These are phyloP conservation scores for Chrysopogon serrulatus DNA, from an alignment of 176 grass and related monocot genomes.

Conservation along the genomic window DNA sequence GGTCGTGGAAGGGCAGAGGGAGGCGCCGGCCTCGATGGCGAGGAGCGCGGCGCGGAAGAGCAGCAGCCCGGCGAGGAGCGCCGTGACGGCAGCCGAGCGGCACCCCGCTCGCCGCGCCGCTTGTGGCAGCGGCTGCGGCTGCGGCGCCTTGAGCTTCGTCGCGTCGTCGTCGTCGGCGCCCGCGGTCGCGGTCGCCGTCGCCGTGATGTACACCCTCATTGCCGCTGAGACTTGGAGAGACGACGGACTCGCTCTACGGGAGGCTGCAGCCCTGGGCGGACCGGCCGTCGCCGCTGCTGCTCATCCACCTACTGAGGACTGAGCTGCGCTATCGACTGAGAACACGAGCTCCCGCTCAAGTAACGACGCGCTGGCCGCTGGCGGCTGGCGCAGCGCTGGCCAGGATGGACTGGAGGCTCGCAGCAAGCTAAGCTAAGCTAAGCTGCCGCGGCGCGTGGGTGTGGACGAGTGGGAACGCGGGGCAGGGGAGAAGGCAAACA, in stretches of 20 bases:
- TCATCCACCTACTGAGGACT: neutral
- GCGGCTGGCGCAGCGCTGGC: too few species aligned
- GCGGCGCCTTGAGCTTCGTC: slow-evolving; percentile 29
- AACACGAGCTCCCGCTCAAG: neutral
- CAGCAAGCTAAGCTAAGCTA: too few species aligned
- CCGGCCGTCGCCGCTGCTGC: neutral
- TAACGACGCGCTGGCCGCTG: neutral
- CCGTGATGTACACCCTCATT: slow-evolving; percentile 65
- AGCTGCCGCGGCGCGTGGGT: neutral
- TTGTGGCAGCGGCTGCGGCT: neutral
- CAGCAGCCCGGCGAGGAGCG: slow-evolving; percentile 67
- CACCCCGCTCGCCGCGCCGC: slow-evolving; percentile 35
- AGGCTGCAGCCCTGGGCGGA: neutral
- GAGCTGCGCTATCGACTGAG: neutral
- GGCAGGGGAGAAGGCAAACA: neutral
- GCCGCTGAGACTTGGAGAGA: neutral
- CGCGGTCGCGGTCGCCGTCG: neutral
- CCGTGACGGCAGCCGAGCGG: slow-evolving; percentile 48
- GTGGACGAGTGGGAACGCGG: neutral
- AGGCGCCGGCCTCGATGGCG: slow-evolving; percentile 68
- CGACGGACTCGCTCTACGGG: neutral
- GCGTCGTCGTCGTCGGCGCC: neutral
- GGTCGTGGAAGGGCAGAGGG: slow-evolving; percentile 58
- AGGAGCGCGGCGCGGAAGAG: slow-evolving; percentile 77
- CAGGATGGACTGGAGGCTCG: too few species aligned